Conservation (phyloP, 164 flowering plant genomes). For the Annona cherimola region DNA sequence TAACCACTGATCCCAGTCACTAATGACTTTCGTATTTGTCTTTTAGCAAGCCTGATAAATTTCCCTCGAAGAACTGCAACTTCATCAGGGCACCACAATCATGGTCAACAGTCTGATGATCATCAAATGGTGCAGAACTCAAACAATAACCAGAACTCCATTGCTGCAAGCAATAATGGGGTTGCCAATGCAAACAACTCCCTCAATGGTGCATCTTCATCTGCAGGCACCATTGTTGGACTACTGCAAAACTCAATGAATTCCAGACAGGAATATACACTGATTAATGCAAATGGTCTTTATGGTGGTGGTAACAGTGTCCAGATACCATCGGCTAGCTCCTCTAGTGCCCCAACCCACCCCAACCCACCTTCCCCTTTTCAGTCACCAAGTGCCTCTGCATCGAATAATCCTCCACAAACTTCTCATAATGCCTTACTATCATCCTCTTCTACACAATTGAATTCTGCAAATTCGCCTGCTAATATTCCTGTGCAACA, state of each 20-base stretch:
- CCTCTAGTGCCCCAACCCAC: conserved; percentile 57
- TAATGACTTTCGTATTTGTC: conserved; percentile 9
- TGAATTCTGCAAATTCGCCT: conserved; percentile 59
- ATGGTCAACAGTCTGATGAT: conserved; percentile 54
- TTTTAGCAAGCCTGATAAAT: conserved; percentile 83
- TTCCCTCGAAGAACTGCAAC: conserved; percentile 63
- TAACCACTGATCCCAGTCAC: no score
- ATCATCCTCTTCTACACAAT: conserved; percentile 32
- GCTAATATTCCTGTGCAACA: conserved; percentile 53
- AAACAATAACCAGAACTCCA: conserved; percentile 38
- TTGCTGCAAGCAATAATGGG: conserved; percentile 51
- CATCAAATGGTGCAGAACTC: conserved; percentile 36
- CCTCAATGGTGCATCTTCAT: conserved; percentile 31
- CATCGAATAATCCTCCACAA: conserved; percentile 64
- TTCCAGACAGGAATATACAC: conserved; percentile 55
- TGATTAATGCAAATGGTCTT: conserved; percentile 55
- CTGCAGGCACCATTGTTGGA: conserved; percentile 47
- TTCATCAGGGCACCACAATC: conserved; percentile 46
- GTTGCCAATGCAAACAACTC: conserved; percentile 42
- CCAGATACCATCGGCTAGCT: conserved; percentile 72
- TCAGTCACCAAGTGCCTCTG: conserved; percentile 68
- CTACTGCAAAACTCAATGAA: conserved; percentile 86
- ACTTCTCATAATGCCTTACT: conserved; percentile 40
- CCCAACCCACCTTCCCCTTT: conserved; percentile 57
- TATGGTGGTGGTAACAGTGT: conserved; percentile 44